A percentile compares a stretch with the other conserved stretches of the same genome.
These are phyloP conservation scores for Retiboletus fuscus DNA, from an alignment of 1,284 basidiomycete genomes.

Conservation along the genomic window DNA sequence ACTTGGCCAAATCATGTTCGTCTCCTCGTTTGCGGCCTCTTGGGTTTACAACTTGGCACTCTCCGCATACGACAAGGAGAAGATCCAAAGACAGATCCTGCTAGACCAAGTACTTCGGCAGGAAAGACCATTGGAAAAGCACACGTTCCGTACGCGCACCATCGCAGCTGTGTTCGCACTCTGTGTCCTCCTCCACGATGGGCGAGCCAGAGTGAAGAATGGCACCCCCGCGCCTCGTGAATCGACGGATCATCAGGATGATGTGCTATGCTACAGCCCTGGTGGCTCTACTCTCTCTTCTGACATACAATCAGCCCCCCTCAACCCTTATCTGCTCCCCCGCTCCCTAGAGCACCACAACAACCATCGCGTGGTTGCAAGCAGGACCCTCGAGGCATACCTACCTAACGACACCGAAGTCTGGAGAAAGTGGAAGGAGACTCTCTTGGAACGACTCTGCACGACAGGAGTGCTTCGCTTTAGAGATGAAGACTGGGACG, in stretches of 20 bases:
- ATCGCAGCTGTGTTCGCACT: constrained; percentile 42
- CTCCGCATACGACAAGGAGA: constrained; percentile 39
- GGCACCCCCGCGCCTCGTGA: no score
- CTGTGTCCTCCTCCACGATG: background rate
- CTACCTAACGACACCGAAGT: constrained; percentile 44
- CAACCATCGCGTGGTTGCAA: background rate
- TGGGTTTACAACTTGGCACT: constrained; percentile 37
- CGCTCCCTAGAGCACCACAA: no score
- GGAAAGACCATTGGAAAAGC: constrained; percentile 34
- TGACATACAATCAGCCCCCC: no score
- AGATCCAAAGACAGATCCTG: constrained; percentile 38
- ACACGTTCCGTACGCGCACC: constrained; percentile 41
- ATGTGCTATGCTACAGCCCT: no score
- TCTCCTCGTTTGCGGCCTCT: constrained; percentile 43
- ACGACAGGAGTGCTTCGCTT: background rate
- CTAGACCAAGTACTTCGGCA: constrained; percentile 30
- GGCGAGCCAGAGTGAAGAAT: no score
- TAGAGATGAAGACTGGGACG: background rate
- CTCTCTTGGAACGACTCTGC: constrained; percentile 24
- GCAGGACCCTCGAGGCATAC: constrained; percentile 3
- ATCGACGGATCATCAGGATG: no score
- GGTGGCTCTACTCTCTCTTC: no score
- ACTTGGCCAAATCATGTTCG: constrained; percentile 47
- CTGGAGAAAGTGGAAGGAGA: constrained; percentile 42
- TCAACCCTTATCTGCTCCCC: no score